Base-by-base conservation (phyloP, 768 basidiomycete species). In the Strobilomyces confusus region DNA sequence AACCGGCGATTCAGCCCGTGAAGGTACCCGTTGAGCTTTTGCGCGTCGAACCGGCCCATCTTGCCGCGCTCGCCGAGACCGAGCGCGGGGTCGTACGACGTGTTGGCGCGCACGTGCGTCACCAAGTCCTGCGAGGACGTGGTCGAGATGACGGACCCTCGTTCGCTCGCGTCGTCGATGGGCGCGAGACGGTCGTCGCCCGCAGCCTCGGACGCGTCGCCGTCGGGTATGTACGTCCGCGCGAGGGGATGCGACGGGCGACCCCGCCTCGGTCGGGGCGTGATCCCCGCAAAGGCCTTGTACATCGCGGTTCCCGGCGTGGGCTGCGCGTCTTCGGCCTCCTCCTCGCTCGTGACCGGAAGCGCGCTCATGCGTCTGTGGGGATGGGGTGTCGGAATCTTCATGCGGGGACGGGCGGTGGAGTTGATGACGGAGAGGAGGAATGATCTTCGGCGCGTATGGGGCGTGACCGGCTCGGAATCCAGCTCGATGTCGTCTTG, bases 51-150 rank as follows among this genome's bases (percentile, higher is more conserved):
- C 26, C 86, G 75, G 15, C 86, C 85, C 29, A 90, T 80, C 17
- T 84, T 87, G 23, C 80, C 81, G 23, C 80, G 80, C 7, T 79
- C 77, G 9, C 83, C 86, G 44, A 87, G 82, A 14, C 88, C 89
- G 65, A 90, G 82, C 2, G 84, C 81, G 23, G 89, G 89, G 62
- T 94, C 93, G 56, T 94, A 92, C 9, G 91, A 93, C 13, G 90
- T 89, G 63, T 95, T 95, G 51, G 82, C 87, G 9, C 89, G 81
- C 45, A 74, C 69, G 64, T 90, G 84, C 6, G 85, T 83, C 2
- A 90, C 91, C 38, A 95, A 75, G 65, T 95, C 92, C 58, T 95
- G 89, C 22, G 93, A 93, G 1, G 91, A 92, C 1, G 88, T 81
- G 1, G 87, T 91, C 4, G 91, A 92, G 44, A 89, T 75, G 67